Base-by-base conservation (phyloP, 306 rosid species). In the Malus fusca region DNA sequence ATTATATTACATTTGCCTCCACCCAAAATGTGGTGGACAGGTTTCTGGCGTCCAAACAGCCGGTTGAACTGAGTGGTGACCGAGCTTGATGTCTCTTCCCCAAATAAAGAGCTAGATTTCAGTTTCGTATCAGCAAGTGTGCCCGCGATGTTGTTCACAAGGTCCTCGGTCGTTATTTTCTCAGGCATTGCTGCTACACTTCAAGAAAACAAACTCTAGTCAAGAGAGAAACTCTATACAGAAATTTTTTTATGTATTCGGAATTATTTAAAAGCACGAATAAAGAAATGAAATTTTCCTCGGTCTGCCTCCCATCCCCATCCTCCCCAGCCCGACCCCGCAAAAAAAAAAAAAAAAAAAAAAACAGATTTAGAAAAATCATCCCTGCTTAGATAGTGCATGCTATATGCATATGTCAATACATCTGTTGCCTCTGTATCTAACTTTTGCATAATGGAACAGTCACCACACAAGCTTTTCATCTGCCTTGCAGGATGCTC, bases 21-120 rank as follows among this genome's bases (percentile, higher is more conserved):
- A 46, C 97, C 97, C 74, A 95, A 79, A 83, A 95, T 6, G 78
- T 88, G 78, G 88, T 95, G 85, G 78, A 95, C 82, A 11, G 97
- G 90, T 77, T 87, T 95, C 82, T 95, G 84, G 73, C 90, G 97
- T 81, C 97, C 99, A 75, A 95, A 90, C 48, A 92, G 86, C 78
- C 91, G 87, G 17, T 87, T 85, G 55, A 88, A 75, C 78, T 88
- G 86, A 51, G 82, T 68, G 86, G 85, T 58, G 77, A 83, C 88
- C 7, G 87, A 69, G 48, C 69, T 75, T 10, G 90, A 82, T n/a
- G 68, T 85, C 63, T 87, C 93, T 48, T 89, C 97, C 73, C 80
- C 88, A n/a, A 87, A 88, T 75, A 84, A 83, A 5, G 92, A 80
- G 3, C 48, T 86, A 30, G 88, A 55, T 56, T 88, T 88, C 68